A percentile compares a stretch with the other conserved stretches of the same genome.
Conservation (phyloP, 225 moss, liverwort and hornwort genomes). For the Marchantia polymorpha region DNA sequence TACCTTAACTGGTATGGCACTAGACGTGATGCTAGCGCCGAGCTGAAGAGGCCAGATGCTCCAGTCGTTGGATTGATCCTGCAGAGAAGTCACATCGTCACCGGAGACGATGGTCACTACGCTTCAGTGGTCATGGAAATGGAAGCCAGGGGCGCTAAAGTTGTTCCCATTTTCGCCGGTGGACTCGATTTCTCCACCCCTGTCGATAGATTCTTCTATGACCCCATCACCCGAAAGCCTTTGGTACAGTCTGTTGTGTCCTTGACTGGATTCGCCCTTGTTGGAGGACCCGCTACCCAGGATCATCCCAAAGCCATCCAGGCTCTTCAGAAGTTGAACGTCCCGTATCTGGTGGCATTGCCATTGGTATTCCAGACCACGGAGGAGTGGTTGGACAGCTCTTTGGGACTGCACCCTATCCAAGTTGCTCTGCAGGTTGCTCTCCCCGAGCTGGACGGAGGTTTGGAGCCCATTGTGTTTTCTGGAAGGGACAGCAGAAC, state of each 20-base stretch:
- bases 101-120: conserved; percentile 95
- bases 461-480: conserved; percentile 95
- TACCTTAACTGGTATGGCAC: conserved; percentile 94
- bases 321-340: conserved; percentile 73
- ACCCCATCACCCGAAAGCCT: conserved; percentile 80
- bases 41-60: conserved; percentile 64
- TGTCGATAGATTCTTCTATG: conserved; percentile 91
- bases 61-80: conserved; percentile 80
- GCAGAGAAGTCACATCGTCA: conserved; percentile 95
- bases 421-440: conserved; percentile 98
- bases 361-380: conserved; percentile 96
- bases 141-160: conserved; percentile 94
- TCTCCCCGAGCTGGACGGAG: conserved; percentile 94
- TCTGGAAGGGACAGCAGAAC: conserved; percentile 95
- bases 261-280: conserved; percentile 88
- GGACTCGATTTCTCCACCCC: conserved; percentile 94
- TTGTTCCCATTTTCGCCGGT: conserved; percentile 96
- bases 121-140: conserved; percentile 97
- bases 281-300: conserved; percentile 92
- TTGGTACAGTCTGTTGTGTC: conserved; percentile 93
- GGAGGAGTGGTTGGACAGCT: conserved; percentile 92
- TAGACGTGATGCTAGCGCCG: conserved; percentile 69
- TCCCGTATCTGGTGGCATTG: conserved; percentile 86
- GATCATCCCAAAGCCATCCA: conserved; percentile 93
- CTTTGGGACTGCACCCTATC: conserved; percentile 86